A percentile compares a stretch with the other conserved stretches of the same genome.
Evolutionary conservation across 768 basidiomycete species (phyloP).

Genomic region (Boletus rufocinnamomeus): DNA sequence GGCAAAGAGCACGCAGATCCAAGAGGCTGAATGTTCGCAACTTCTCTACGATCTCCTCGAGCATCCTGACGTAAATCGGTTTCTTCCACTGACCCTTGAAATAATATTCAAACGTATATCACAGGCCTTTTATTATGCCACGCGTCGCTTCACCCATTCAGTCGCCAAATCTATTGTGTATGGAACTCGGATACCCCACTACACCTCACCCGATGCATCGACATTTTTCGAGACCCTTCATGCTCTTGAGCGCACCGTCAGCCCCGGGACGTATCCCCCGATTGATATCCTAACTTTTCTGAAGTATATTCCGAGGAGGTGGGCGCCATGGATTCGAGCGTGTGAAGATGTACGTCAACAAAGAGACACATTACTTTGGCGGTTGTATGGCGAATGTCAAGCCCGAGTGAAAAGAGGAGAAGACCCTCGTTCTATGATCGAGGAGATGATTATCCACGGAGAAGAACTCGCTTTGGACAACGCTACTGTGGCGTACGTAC

Average conservation of each 20-base stretch:
- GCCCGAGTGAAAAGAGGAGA: slow-evolving; percentile 2
- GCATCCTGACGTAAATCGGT: not conserved
- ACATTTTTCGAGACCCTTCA: slow-evolving; percentile 6
- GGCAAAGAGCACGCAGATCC: not conserved
- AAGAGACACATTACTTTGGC: slow-evolving; percentile 7
- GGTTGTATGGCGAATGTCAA: slow-evolving; percentile 5
- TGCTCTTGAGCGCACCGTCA: slow-evolving; percentile 4
- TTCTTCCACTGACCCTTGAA: not conserved
- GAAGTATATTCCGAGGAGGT: slow-evolving; percentile 7
- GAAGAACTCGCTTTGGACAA: slow-evolving; percentile 3
- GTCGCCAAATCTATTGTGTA: slow-evolving; percentile 4
- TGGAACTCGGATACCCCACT: slow-evolving; percentile 5
- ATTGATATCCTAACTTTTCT: slow-evolving; percentile 8
- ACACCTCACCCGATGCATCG: slow-evolving; percentile 4
- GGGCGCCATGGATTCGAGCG: slow-evolving; percentile 7
- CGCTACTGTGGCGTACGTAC: slow-evolving; percentile 3
- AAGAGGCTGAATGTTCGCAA: slow-evolving; percentile 8
- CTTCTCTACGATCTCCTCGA: slow-evolving; percentile 7
- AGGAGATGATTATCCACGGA: not conserved
- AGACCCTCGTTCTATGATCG: slow-evolving; percentile 4
- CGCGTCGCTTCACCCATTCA: slow-evolving; percentile 8
- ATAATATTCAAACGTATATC: not conserved
- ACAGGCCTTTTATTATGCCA: slow-evolving; percentile 7
- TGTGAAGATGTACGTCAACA: slow-evolving; percentile 8
- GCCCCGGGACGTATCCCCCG: slow-evolving; percentile 7